A percentile compares a stretch with the other conserved stretches of the same genome.
Evolutionary conservation across 768 basidiomycete species (phyloP).

Genomic region (Cubamyces sp.): DNA sequence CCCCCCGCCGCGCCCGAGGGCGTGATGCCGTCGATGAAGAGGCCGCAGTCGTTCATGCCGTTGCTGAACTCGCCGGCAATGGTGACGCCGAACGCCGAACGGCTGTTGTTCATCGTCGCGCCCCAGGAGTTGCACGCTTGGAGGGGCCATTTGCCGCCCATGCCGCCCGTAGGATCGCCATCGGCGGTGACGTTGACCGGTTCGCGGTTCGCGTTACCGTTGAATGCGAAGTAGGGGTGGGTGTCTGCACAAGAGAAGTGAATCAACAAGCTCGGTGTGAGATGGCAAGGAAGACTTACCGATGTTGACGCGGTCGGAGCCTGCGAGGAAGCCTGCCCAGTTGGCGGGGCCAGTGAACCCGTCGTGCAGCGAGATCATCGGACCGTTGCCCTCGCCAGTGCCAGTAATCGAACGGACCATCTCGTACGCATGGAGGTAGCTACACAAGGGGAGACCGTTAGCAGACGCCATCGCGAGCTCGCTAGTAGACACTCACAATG

Average conservation of each 20-base stretch:
- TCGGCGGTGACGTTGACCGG: slow-evolving; percentile 37
- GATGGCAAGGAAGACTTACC: slow-evolving; percentile 38
- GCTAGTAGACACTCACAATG: slow-evolving; percentile 52
- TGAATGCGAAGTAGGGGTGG: slow-evolving; percentile 53
- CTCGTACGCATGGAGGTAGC: slow-evolving; percentile 60
- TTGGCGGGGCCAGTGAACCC: slow-evolving; percentile 52
- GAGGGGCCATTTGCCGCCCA: slow-evolving; percentile 35
- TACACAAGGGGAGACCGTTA: slow-evolving; percentile 29
- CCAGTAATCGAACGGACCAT: slow-evolving; percentile 77
- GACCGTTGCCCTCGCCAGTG: slow-evolving; percentile 62
- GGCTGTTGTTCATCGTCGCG: slow-evolving; percentile 47
- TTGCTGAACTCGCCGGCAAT: slow-evolving; percentile 75
- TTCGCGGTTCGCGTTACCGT: slow-evolving; percentile 31
- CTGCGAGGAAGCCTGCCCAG: slow-evolving; percentile 43
- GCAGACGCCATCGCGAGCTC: slow-evolving; percentile 39
- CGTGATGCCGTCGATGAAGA: slow-evolving; percentile 43
- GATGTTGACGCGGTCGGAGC: slow-evolving; percentile 46
- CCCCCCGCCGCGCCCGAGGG: slow-evolving; percentile 31
- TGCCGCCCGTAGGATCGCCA: slow-evolving; percentile 35
- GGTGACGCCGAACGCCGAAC: slow-evolving; percentile 62
- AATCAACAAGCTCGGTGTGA: background rate
- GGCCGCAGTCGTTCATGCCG: slow-evolving; percentile 66
- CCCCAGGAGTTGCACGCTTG: slow-evolving; percentile 51
- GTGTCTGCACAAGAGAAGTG: slow-evolving; percentile 14
- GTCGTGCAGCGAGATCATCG: slow-evolving; percentile 55